Conservation (phyloP, 768 basidiomycete genomes). For the Leucosporidium creatinivorum region DNA sequence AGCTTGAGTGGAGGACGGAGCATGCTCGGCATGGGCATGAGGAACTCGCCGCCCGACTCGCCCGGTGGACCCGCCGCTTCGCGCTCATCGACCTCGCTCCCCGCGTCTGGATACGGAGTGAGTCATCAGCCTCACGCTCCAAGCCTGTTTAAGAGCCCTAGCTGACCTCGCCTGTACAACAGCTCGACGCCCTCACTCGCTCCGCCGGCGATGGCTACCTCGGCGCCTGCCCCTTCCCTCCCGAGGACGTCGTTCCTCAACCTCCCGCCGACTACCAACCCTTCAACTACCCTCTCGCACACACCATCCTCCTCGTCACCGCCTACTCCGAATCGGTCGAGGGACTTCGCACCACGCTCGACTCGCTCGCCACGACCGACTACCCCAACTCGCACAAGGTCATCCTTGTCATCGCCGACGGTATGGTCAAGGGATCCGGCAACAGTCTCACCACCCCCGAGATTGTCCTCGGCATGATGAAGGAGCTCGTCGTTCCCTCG, state of each 20-base stretch:
- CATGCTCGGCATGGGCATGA: constrained; percentile 38
- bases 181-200: constrained; percentile 32
- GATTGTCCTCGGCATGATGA: constrained; percentile 94
- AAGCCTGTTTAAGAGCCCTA: not conserved
- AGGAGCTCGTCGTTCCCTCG: constrained; percentile 70
- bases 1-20: constrained; percentile 24
- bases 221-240: constrained; percentile 84
- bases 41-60: constrained; percentile 61
- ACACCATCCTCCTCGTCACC: constrained; percentile 92
- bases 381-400: constrained; percentile 97
- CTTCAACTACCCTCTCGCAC: constrained; percentile 88
- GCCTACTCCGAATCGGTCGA: constrained; percentile 97
- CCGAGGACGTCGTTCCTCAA: constrained; percentile 79
- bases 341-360: constrained; percentile 93
- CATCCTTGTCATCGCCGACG: constrained; percentile 91
- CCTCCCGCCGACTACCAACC: constrained; percentile 86
- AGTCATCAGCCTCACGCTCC: no score
- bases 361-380: constrained; percentile 94
- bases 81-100: constrained; percentile 71
- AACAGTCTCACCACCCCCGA: constrained; percentile 85
- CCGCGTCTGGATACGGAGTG: constrained; percentile 13
- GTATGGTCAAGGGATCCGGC: constrained; percentile 94
- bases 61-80: constrained; percentile 61
- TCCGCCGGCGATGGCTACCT: constrained; percentile 45
- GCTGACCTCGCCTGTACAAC: not conserved